Percentiles rank a stretch among this genome's conserved stretches.
These are phyloP conservation scores for Colletotrichum sublineola DNA, from an alignment of 2,329 filamentous ascomycete species.

Conservation along the genomic window DNA sequence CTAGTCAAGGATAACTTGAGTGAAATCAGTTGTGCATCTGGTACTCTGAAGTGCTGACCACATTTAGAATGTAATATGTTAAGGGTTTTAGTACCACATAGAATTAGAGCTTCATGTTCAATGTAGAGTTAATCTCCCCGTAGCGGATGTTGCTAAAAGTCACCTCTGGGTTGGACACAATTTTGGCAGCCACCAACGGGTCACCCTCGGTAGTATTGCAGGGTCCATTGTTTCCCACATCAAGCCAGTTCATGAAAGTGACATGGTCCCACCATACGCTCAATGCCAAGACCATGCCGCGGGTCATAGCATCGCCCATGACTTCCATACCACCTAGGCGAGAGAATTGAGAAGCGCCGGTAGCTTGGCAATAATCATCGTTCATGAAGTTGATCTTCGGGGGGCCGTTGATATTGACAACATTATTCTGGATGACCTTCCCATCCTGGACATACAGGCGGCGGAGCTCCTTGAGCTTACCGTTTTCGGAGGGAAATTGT, in stretches of 20 bases:
- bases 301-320: constrained; percentile 58
- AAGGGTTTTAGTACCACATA: not conserved
- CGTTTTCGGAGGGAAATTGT: constrained; percentile 54
- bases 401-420: constrained; percentile 44
- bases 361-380: constrained; percentile 47
- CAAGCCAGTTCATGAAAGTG: constrained; percentile 70
- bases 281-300: constrained; percentile 67
- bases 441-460: constrained; percentile 65
- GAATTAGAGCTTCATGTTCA: constrained; percentile 20
- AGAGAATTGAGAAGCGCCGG: constrained; percentile 46
- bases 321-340: constrained; percentile 55
- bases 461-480: constrained; percentile 59
- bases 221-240: constrained; percentile 63
- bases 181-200: constrained; percentile 59
- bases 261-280: constrained; percentile 68
- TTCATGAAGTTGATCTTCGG: constrained; percentile 48
- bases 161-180: constrained; percentile 62
- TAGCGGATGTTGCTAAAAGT: constrained; percentile 69
- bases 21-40: rapidly evolving
- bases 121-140: constrained; percentile 63
- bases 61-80: not conserved
- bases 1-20: not conserved
- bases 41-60: too few species aligned
- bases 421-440: constrained; percentile 57
- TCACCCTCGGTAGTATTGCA: constrained; percentile 67